Base-by-base conservation (phyloP, 2,329 filamentous ascomycete species). In the Aspergillus ruber region DNA sequence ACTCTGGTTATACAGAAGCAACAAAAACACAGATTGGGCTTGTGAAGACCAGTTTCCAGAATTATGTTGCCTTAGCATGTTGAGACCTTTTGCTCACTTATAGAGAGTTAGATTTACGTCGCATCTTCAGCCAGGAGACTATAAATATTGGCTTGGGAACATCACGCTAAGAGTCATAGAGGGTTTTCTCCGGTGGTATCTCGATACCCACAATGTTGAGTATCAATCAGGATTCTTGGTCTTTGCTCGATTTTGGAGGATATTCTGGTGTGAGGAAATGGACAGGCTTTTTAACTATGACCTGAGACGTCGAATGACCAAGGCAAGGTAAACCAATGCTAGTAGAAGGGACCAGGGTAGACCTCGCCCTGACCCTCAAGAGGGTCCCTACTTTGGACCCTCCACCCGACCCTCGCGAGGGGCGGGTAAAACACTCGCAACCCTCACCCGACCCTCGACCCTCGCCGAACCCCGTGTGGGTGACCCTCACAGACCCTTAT, bases 231-330 rank as follows among this genome's bases (percentile, higher is more conserved):
- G 17, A 6, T 40, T 52, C 35, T 32, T 53, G 20, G 47, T 51
- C 7, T 48, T 45, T 35, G 51, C 45, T 4, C 42, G 53, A 45
- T 55, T 48, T 38, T 55, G 32, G 3, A 46, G 52, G 45, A 44
- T 55, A 3, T 49, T 47, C 39, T 55, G 45, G 43, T 55, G 46
- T 27, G 15, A 49, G 32, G 52, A 55, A 25, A 53, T 46, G 46
- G 43, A 50, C 8, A 49, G 46, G 7, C 40, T 45, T 23, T 53
- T 55, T 41, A 39, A 36, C 25, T 51, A 55, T 25, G 25, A 33
- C 4, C 35, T 53, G 13, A 53, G 40, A 43, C 27, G 43, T 32
- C 42, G 45, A 18, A 53, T 55, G 49, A 55, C 35, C 3, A 45
- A n/a, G 32, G 51, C 43, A 48, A 49, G 32, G 47, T 45, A 48